A percentile compares a stretch with the other conserved stretches of the same genome.
Evolutionary conservation across 805 yeast genomes (phyloP).

Genomic region (Yarrowia sp.): DNA sequence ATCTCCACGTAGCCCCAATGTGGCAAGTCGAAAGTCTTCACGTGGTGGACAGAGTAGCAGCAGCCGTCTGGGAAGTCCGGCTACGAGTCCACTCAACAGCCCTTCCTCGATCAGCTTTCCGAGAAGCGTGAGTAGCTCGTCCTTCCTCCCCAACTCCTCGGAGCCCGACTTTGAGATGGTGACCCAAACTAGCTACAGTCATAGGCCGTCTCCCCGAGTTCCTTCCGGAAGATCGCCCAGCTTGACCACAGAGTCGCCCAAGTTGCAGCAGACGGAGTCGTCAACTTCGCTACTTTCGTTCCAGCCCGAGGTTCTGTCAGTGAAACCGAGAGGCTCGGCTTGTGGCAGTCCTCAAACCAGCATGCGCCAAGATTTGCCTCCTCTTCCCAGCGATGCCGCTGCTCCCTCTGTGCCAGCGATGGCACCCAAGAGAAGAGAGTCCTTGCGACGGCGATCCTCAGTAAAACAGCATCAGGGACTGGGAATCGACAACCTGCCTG

Average conservation of each 20-base stretch:
- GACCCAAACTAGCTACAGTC: neutral
- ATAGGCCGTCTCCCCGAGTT: conserved; percentile 4
- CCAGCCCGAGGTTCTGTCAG: neutral
- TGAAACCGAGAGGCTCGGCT: neutral
- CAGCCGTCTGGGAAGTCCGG: conserved; percentile 9
- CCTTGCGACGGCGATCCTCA: conserved; percentile 22
- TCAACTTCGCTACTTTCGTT: neutral
- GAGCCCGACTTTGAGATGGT: conserved; percentile 35
- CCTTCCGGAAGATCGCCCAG: conserved; percentile 9
- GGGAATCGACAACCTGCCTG: conserved; percentile 8
- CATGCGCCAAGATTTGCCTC: neutral
- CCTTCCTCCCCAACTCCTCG: conserved; percentile 13
- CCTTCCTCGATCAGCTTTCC: neutral
- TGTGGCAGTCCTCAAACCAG: neutral
- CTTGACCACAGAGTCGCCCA: conserved; percentile 2
- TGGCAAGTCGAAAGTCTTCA: conserved; percentile 9
- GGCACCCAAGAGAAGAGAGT: conserved; percentile 32
- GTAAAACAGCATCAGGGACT: conserved; percentile 3
- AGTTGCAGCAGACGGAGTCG: neutral
- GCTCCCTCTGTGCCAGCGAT: conserved; percentile 19
- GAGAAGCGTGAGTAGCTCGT: conserved; percentile 12
- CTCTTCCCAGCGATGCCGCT: neutral
- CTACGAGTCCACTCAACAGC: conserved; percentile 1
- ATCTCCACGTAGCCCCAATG: conserved; percentile 7
- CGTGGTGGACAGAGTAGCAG: neutral